phyloP scores from a whole-genome alignment of 768 basidiomycete genomes.

The Amanita phalloides region DNA sequence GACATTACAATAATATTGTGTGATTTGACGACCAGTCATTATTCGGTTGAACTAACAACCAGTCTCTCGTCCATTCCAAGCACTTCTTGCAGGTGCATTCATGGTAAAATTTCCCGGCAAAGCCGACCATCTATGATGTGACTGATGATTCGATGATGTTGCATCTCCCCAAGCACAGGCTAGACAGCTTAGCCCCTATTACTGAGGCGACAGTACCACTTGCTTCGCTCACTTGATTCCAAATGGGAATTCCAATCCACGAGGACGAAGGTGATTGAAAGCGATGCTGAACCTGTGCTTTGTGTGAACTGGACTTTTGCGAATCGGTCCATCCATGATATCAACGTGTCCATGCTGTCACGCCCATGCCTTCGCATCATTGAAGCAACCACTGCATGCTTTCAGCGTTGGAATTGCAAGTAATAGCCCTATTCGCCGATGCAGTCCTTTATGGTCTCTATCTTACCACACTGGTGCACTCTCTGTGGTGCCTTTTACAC shows the following conservation, averaged over 20 bases:
- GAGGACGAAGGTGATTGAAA: too few species aligned
- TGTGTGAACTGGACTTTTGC: too few species aligned
- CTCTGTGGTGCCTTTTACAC: conserved; percentile 8
- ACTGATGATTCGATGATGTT: too few species aligned
- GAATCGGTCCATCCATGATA: background rate
- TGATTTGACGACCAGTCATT: background rate
- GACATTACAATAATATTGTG: background rate
- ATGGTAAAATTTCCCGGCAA: background rate
- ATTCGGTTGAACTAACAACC: background rate
- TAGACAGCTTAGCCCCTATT: too few species aligned
- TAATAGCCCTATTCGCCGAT: conserved; percentile 10
- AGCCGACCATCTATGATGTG: too few species aligned
- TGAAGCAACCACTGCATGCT: background rate
- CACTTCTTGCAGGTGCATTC: conserved; percentile 7
- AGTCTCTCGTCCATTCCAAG: conserved; percentile 6
- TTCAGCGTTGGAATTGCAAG: conserved; percentile 4
- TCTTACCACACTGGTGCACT: conserved; percentile 10
- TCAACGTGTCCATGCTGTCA: background rate
- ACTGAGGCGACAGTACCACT: too few species aligned
- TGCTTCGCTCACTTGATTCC: too few species aligned
- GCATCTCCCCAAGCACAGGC: too few species aligned
- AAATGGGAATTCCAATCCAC: too few species aligned
- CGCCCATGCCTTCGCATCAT: background rate
- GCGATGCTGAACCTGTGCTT: too few species aligned
- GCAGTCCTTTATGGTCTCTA: conserved; percentile 12